These are phyloP conservation scores for Dioszegia crocea DNA, from an alignment of 768 basidiomycete genomes.

Conservation along the genomic window DNA sequence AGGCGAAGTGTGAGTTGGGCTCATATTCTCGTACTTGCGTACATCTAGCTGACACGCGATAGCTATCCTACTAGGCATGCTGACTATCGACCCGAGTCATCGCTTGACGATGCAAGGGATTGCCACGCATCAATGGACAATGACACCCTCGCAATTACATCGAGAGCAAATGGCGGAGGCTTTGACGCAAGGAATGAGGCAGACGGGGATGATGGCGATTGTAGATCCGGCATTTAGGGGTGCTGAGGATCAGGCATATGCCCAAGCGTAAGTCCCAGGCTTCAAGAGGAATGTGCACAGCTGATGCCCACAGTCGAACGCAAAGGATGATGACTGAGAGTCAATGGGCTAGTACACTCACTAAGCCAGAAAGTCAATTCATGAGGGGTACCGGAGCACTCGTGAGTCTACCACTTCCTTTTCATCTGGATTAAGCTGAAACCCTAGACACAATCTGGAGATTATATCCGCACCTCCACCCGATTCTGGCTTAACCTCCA, in stretches of 20 bases:
- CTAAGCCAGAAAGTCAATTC: constrained; percentile 46
- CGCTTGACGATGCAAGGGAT: constrained; percentile 65
- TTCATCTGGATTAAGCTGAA: background rate
- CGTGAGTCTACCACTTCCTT: constrained; percentile 27
- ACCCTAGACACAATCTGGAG: constrained; percentile 36
- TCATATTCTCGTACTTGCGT: too few species aligned
- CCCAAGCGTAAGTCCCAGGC: constrained; percentile 14
- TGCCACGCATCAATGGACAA: constrained; percentile 67
- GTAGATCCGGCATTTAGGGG: constrained; percentile 56
- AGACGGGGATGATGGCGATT: constrained; percentile 69
- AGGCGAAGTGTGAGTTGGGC: constrained; percentile 60
- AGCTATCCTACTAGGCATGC: constrained; percentile 73
- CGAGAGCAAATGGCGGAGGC: constrained; percentile 62
- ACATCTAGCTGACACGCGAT: too few species aligned
- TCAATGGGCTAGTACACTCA: constrained; percentile 39
- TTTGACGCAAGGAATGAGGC: constrained; percentile 65
- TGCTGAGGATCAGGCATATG: constrained; percentile 31
- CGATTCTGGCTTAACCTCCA: constrained; percentile 37
- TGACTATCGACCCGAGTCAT: constrained; percentile 65
- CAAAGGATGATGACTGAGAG: constrained; percentile 25
- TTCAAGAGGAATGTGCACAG: background rate
- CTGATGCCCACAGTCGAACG: constrained; percentile 16
- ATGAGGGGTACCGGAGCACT: constrained; percentile 44
- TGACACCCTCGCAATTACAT: constrained; percentile 61
- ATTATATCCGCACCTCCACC: constrained; percentile 32